Evolutionary conservation across 345 rosid species (phyloP).

Genomic region (Acer negundo): DNA sequence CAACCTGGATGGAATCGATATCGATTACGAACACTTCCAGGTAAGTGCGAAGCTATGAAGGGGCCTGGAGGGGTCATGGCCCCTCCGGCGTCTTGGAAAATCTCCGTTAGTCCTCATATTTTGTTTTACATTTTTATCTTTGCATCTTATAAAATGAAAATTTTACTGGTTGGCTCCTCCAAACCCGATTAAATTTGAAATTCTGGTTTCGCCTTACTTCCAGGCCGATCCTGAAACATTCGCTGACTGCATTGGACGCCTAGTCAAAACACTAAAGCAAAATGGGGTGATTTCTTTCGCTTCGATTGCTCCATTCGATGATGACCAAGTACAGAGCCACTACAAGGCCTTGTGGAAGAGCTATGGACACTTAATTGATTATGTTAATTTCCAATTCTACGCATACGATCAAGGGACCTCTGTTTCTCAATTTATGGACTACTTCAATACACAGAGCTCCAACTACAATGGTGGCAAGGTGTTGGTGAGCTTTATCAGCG

Average conservation of each 20-base stretch:
- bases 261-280: constrained; percentile 32
- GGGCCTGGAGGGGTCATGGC: too few species aligned
- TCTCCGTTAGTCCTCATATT: too few species aligned
- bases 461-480: constrained; percentile 35
- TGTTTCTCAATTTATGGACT: constrained; percentile 30
- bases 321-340: constrained; percentile 41
- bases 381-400: constrained; percentile 53
- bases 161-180: too few species aligned
- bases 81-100: too few species aligned
- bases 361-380: constrained; percentile 38
- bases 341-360: constrained; percentile 47
- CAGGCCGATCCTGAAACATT: constrained; percentile 34
- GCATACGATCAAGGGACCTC: constrained; percentile 34
- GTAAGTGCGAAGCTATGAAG: background rate
- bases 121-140: too few species aligned
- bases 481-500: constrained; percentile 28
- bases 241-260: constrained; percentile 41
- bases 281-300: constrained; percentile 34
- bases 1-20: constrained; percentile 41
- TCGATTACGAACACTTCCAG: constrained; percentile 45
- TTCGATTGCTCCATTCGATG: constrained; percentile 50
- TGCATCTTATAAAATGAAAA: too few species aligned
- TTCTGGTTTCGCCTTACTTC: constrained; percentile 15
- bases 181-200: too few species aligned
- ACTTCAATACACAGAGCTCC: constrained; percentile 32